Evolutionary conservation across 352 stramenopile species (phyloP).

Genomic region (Phytophthora melonis): DNA sequence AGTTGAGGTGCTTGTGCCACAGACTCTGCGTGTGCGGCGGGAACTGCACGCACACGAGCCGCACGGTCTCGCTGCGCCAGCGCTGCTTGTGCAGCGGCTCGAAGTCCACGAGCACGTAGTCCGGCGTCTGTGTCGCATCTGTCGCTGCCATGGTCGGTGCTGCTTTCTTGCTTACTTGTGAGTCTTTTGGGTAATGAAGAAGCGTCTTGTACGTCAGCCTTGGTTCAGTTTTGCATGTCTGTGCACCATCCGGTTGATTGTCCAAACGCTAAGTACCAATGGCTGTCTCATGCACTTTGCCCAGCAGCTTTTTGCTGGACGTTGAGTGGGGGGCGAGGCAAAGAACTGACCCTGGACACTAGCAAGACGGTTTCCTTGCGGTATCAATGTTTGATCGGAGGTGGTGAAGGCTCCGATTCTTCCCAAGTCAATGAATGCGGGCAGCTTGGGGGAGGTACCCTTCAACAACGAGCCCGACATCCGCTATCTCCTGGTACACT

Average conservation of each 20-base stretch:
- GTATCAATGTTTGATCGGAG: no score
- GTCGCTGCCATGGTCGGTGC: slow-evolving; percentile 9
- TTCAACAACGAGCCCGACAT: no score
- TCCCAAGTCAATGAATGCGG: no score
- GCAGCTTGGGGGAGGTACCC: no score
- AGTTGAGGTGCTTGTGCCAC: slow-evolving; percentile 61
- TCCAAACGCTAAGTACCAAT: slow-evolving; percentile 16
- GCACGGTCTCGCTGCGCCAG: slow-evolving; percentile 47
- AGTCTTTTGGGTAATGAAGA: slow-evolving; percentile 22
- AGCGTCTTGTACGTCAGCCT: slow-evolving; percentile 10
- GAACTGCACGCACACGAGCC: slow-evolving; percentile 53
- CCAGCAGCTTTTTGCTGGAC: no score
- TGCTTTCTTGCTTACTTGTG: neutral
- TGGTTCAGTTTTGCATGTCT: slow-evolving; percentile 34
- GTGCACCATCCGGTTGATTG: slow-evolving; percentile 24
- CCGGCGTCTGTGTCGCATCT: slow-evolving; percentile 6
- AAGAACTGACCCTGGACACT: no score
- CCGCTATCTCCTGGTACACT: no score
- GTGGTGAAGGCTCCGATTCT: no score
- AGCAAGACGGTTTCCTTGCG: no score
- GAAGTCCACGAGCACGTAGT: slow-evolving; percentile 54
- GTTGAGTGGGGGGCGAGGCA: no score
- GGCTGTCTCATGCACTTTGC: slow-evolving; percentile 15
- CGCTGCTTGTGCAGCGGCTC: slow-evolving; percentile 57
- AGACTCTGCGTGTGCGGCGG: slow-evolving; percentile 47